A percentile compares a stretch with the other conserved stretches of the same genome.
phyloP scores from a whole-genome alignment of 2,329 filamentous ascomycete species.

The Fulvia fulva region DNA sequence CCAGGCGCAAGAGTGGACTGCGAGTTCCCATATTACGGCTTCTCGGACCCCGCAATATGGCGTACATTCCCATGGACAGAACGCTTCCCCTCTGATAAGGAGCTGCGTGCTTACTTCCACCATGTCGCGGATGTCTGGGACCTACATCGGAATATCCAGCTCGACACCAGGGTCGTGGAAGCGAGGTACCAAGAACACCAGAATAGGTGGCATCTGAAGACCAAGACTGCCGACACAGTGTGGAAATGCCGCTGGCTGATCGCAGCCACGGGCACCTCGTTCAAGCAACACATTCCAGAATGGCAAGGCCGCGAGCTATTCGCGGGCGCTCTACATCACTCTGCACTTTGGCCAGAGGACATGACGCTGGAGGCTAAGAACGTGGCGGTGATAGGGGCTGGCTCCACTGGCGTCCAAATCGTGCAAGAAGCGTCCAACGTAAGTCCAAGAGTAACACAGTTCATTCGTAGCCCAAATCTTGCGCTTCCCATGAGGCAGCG shows the following conservation, averaged over 20 bases:
- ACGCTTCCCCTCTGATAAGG: conserved; percentile 25
- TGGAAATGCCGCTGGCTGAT: conserved; percentile 34
- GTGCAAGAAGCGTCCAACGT: conserved; percentile 27
- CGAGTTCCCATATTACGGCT: conserved; percentile 45
- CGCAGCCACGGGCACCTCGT: conserved; percentile 37
- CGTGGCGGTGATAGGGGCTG: conserved; percentile 40
- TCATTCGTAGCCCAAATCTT: conserved; percentile 63
- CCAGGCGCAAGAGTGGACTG: conserved; percentile 43
- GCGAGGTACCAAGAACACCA: conserved; percentile 44
- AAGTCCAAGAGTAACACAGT: conserved; percentile 48
- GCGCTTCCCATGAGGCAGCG: conserved; percentile 57
- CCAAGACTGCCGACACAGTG: conserved; percentile 14
- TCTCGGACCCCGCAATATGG: conserved; percentile 44
- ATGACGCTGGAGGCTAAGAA: conserved; percentile 35
- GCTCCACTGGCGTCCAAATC: conserved; percentile 35
- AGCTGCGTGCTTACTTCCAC: conserved; percentile 57
- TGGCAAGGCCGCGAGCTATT: conserved; percentile 36
- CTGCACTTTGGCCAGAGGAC: conserved; percentile 38
- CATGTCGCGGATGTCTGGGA: conserved; percentile 56
- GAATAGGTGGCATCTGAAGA: not conserved
- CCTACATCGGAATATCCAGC: conserved; percentile 55
- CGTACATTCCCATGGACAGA: conserved; percentile 53
- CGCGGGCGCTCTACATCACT: conserved; percentile 38
- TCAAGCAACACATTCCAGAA: conserved; percentile 37
- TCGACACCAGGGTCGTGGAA: conserved; percentile 53